Evolutionary conservation across 176 grass and related monocot genomes (phyloP), one percentile per base, ranked within the genome.

Genomic region (Secale cereale): DNA sequence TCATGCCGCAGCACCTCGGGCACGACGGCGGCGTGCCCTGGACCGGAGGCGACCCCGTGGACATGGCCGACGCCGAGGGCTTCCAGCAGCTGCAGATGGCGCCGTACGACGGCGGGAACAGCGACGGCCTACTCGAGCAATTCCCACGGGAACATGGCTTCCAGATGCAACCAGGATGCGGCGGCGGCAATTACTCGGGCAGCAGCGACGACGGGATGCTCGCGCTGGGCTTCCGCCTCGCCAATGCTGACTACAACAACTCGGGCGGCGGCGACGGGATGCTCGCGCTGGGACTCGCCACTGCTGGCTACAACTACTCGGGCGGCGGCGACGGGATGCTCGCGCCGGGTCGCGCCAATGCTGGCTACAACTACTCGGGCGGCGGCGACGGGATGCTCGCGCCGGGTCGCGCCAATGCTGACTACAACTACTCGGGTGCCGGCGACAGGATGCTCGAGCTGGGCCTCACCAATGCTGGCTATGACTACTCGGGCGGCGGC

Each of bases 21-120:
- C 2, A 76, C 17, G 60, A 32, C 22, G 60, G 45, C 0, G 40
- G 68, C 20, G 4, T 50, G 46, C 46, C 46, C 1, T 50, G 46
- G 15, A 5, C 46, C 46, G 46, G 15, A 50, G 15, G 25, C 59
- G 0, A 43, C 59, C 10, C 25, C 33, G 59, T 29, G 12, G 27
- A 12, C 81, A 43, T 59, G 80, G 82, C n/a, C 7, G 23, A 62
- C 15, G 0, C 9, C 25, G 46, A 15, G 4, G 36, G 37, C 68
- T 57, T 59, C 87, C 16, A 73, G 23, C 37, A 50, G 46, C 46
- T 35, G 22, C 86, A 83, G 80, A 28, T 62, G 74, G 17, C 8
- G 48, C 15, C 50, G 20, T 62, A 2, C 57, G 4, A 26, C 12
- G 27, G 7, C 26, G 27, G 17, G 62, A 6, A 2, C 74, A 37